Evolutionary conservation across 306 rosid species (phyloP).

Genomic region (Datisca glomerata): DNA sequence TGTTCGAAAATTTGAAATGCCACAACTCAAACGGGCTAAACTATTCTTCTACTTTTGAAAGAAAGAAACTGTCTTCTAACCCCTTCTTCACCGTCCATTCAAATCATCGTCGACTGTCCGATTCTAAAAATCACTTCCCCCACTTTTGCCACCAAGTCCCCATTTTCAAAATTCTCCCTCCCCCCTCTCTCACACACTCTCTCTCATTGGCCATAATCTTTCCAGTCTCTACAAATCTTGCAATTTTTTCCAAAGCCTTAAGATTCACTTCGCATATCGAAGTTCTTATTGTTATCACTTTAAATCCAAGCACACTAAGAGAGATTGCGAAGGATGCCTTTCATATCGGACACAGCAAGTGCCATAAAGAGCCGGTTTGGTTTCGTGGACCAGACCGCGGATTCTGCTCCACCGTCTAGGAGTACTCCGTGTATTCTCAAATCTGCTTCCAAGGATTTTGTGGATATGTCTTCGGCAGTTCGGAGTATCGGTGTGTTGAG

Average conservation of each 20-base stretch:
- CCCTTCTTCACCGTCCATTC: background rate
- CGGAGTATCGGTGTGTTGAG: slow-evolving; percentile 41
- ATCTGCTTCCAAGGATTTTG: slow-evolving; percentile 38
- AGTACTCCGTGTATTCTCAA: slow-evolving; percentile 55
- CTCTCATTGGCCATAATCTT: background rate
- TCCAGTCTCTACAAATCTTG: no score
- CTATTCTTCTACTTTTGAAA: background rate
- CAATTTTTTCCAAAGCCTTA: no score
- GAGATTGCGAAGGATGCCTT: slow-evolving; percentile 37
- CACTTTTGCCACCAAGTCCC: background rate
- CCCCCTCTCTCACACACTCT: background rate
- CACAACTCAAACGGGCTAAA: background rate
- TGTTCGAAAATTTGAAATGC: background rate
- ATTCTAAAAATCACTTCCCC: background rate
- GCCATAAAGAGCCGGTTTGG: slow-evolving; percentile 83
- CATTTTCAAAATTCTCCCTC: background rate
- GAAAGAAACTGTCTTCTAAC: no score
- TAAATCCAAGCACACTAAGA: background rate
- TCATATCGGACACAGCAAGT: slow-evolving; percentile 71
- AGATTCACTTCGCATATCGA: no score
- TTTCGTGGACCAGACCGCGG: slow-evolving; percentile 56
- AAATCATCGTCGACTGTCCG: background rate
- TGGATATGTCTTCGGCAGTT: slow-evolving; percentile 30
- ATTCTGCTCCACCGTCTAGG: slow-evolving; percentile 28
- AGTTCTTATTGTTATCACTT: background rate